Conservation (phyloP, 805 yeast genomes). For the Saturnispora diversa region DNA sequence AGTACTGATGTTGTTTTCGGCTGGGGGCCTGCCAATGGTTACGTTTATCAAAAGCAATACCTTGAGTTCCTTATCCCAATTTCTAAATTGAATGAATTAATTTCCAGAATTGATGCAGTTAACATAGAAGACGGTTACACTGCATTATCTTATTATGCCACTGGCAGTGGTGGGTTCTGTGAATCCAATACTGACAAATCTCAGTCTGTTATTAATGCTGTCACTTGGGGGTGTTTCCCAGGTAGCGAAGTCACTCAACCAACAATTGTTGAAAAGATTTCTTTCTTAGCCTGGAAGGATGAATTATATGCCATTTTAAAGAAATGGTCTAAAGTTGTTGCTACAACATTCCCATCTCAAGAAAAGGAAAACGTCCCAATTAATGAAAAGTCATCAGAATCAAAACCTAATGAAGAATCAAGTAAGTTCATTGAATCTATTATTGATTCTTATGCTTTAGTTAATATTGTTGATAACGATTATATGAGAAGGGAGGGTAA, state of each 20-base stretch:
- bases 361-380: slow-evolving; percentile 29
- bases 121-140: slow-evolving; percentile 38
- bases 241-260: slow-evolving; percentile 93
- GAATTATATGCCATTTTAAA: slow-evolving; percentile 77
- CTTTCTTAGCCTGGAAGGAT: slow-evolving; percentile 96
- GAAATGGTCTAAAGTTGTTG: slow-evolving; percentile 51
- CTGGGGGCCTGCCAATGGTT: slow-evolving; percentile 94
- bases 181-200: slow-evolving; percentile 34
- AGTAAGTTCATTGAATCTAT: slow-evolving; percentile 38
- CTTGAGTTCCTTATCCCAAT: slow-evolving; percentile 77
- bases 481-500: slow-evolving; percentile 43
- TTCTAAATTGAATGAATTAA: slow-evolving; percentile 29
- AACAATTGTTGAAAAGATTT: slow-evolving; percentile 85
- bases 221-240: slow-evolving; percentile 98
- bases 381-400: slow-evolving; percentile 18
- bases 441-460: slow-evolving; percentile 57
- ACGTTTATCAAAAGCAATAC: slow-evolving; percentile 90
- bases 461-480: slow-evolving; percentile 88
- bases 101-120: slow-evolving; percentile 37
- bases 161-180: slow-evolving; percentile 28
- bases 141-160: slow-evolving; percentile 71
- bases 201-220: slow-evolving; percentile 74
- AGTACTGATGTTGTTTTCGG: slow-evolving; percentile 71
- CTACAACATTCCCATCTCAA: slow-evolving; percentile 11
- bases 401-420: slow-evolving; percentile 18